These are phyloP conservation scores for Apiospora hydei DNA, from an alignment of 2,329 filamentous ascomycete genomes.

Conservation along the genomic window DNA sequence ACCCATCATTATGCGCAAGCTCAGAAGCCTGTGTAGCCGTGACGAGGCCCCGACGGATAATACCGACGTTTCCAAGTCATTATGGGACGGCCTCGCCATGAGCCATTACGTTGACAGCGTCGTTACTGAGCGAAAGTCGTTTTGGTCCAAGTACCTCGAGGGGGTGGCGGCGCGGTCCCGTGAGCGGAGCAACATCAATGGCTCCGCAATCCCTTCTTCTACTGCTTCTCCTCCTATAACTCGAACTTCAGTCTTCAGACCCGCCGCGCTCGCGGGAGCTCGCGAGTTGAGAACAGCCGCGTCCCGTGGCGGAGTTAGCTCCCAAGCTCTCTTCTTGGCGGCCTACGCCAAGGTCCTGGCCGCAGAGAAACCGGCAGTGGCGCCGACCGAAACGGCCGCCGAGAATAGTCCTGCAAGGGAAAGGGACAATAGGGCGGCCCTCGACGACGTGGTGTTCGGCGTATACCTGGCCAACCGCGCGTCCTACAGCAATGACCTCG, in stretches of 20 bases:
- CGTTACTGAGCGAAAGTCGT: constrained; percentile 34
- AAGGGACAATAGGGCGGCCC: constrained; percentile 5
- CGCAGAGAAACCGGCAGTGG: constrained; percentile 27
- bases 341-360: constrained; percentile 62
- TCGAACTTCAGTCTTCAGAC: constrained; percentile 31
- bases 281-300: constrained; percentile 32
- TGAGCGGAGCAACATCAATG: neutral
- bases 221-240: neutral
- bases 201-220: neutral
- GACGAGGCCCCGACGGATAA: neutral
- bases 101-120: constrained; percentile 32
- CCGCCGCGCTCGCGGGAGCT: constrained; percentile 30
- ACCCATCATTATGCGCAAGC: constrained; percentile 62
- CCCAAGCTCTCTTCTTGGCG: constrained; percentile 81
- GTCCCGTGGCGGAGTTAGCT: constrained; percentile 61
- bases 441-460: constrained; percentile 70
- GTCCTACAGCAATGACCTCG: constrained; percentile 55
- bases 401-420: too few species aligned
- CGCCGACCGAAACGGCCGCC: neutral
- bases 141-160: constrained; percentile 59
- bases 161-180: constrained; percentile 27
- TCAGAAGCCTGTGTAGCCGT: constrained; percentile 38
- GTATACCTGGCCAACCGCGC: constrained; percentile 84
- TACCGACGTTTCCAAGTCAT: neutral
- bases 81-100: constrained; percentile 39